Evolutionary conservation across 108 stramenopile genomes (phyloP), one percentile per base, ranked within the genome.

Genomic region (Thalassiosira profunda): DNA sequence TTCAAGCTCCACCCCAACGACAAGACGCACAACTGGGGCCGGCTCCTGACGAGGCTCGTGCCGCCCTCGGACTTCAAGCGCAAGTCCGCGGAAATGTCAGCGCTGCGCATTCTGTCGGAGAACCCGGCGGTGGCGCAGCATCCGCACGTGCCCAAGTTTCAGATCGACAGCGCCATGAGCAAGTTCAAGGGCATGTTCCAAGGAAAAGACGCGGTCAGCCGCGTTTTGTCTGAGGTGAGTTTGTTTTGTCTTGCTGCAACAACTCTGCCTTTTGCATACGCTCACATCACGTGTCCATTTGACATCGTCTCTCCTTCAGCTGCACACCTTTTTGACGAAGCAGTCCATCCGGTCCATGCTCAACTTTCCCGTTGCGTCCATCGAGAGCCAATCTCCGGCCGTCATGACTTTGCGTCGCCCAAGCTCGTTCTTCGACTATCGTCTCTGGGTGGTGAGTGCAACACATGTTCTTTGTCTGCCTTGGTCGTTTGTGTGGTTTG

Each of bases 1-100:
- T 91, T 98, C 72, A 95, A 94, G 59, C 78, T 99, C 5, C 92
- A 97, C 47, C 93, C 97, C 5, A 94, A 89, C 46, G 99, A 99
- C 63, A 87, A 85, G 70, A 80, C 93, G 25, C 92, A 92, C 60
- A 96, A 97, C 49, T 96, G 96, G 95, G 99, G 96, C 18, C 61
- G 97, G 43, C 67, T 97, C 24, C 81, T 99, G 7, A 81, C 98
- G 21, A 79, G 96, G 5, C 40, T 98, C 45, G 82, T 99, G 8
- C 97, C 98, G 6, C 81, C 93, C 4, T 70, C 83, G 20, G 95
- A 98, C 66, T 96, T 90, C 65, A 92, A 86, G 63, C 76, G 82
- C 38, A 87, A 86, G 56, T 94, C 90, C 49, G 82, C 95, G 5
- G 89, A 97, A 62, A 97, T 98, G 95, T 96, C 96, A 5, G 87